phyloP scores from a whole-genome alignment of 345 rosid genomes.

The Sapria himalayana region DNA sequence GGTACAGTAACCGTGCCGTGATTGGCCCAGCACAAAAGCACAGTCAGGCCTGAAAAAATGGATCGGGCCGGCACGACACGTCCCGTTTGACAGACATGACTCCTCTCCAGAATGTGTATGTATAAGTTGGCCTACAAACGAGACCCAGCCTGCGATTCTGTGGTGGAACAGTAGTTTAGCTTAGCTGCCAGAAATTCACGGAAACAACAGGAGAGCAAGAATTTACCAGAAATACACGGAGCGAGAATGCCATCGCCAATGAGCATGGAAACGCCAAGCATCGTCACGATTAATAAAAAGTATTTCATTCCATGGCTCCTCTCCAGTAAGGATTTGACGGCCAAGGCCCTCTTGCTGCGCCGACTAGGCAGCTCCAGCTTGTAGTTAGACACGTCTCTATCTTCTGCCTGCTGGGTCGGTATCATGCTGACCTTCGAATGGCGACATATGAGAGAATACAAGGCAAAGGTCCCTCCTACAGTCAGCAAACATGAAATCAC shows the following conservation, averaged over 20 bases:
- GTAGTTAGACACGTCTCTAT: slow-evolving; percentile 15
- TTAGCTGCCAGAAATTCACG: background rate
- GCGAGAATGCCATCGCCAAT: slow-evolving; percentile 44
- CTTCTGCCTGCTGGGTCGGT: slow-evolving; percentile 28
- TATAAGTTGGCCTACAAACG: too few relatives aligned
- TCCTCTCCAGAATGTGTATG: too few relatives aligned
- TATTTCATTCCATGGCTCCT: slow-evolving; percentile 16
- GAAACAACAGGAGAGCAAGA: background rate
- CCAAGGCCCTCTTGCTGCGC: slow-evolving; percentile 13
- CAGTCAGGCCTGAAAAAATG: too few relatives aligned
- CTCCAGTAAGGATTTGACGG: slow-evolving; percentile 15
- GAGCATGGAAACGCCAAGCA: slow-evolving; percentile 44
- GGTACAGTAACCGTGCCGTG: too few relatives aligned
- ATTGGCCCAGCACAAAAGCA: too few relatives aligned
- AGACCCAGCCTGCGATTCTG: too few relatives aligned
- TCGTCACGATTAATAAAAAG: slow-evolving; percentile 18
- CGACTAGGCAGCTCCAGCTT: slow-evolving; percentile 13
- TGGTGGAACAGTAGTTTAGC: too few relatives aligned
- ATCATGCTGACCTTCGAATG: slow-evolving; percentile 25
- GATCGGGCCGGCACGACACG: too few relatives aligned
- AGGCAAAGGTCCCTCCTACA: slow-evolving; percentile 34
- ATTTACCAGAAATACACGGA: slow-evolving; percentile 39
- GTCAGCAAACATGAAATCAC: background rate
- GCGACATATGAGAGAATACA: slow-evolving; percentile 31
- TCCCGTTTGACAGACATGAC: too few relatives aligned